Conservation (phyloP, 2,329 filamentous ascomycete species). For the Diaporthe sp. region DNA sequence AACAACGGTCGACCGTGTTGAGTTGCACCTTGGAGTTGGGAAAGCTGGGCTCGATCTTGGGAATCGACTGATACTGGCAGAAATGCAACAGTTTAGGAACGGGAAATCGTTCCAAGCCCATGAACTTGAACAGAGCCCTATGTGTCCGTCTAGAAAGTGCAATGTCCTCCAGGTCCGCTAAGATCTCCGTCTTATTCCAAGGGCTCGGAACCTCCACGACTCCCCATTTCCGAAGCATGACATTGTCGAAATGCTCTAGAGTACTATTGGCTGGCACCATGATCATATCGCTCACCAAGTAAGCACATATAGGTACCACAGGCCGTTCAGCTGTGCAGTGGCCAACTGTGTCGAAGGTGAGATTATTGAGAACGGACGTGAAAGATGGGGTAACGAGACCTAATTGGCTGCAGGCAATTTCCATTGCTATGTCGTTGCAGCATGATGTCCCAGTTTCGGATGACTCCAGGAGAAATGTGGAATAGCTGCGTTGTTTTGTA, state of each 20-base stretch:
- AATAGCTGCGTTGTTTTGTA: too few species aligned
- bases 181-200: neutral
- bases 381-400: neutral
- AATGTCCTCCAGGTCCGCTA: neutral
- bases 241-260: neutral
- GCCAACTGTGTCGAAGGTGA: neutral
- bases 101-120: neutral
- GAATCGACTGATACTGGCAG: neutral
- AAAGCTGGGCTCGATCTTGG: neutral
- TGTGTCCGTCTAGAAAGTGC: too few species aligned
- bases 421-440: neutral
- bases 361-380: neutral
- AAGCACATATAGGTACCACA: neutral
- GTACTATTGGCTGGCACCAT: neutral
- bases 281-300: neutral
- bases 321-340: neutral
- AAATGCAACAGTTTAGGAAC: neutral
- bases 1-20: neutral
- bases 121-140: neutral
- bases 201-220: too few species aligned
- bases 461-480: too few species aligned
- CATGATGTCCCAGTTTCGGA: too few species aligned
- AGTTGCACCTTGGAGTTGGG: slow-evolving; percentile 1
- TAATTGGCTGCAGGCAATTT: neutral
- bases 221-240: neutral